A percentile compares a stretch with the other conserved stretches of the same genome.
phyloP scores from a whole-genome alignment of 805 yeast species.

The Candida koratica region DNA sequence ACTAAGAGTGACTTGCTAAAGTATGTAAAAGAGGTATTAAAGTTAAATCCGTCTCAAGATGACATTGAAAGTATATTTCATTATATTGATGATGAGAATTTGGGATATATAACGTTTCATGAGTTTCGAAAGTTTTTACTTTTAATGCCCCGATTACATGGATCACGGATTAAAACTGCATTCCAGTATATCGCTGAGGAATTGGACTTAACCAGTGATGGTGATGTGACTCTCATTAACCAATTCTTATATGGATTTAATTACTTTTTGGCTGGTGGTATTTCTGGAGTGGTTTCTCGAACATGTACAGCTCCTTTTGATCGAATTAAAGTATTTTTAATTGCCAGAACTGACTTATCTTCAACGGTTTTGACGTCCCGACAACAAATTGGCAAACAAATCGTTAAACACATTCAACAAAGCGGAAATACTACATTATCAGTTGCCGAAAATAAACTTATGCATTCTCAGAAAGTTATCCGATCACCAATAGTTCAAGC shows the following conservation, averaged over 20 bases:
- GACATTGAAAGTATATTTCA: constrained; percentile 55
- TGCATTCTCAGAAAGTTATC: constrained; percentile 39
- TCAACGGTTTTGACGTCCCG: constrained; percentile 64
- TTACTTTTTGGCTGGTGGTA: constrained; percentile 89
- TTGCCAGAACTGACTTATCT: constrained; percentile 81
- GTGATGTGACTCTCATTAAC: constrained; percentile 81
- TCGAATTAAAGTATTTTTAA: constrained; percentile 86
- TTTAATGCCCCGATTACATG: constrained; percentile 76
- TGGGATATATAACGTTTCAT: constrained; percentile 72
- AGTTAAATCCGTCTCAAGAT: constrained; percentile 48
- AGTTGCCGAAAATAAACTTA: neutral
- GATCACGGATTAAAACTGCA: constrained; percentile 77
- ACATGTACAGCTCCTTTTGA: constrained; percentile 98
- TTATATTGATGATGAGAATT: constrained; percentile 50
- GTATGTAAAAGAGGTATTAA: constrained; percentile 55
- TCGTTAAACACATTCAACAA: constrained; percentile 19
- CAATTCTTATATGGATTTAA: constrained; percentile 83
- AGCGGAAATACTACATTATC: neutral
- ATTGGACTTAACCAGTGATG: constrained; percentile 78
- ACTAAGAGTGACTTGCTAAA: constrained; percentile 60
- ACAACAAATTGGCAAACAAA: constrained; percentile 35
- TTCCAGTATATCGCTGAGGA: constrained; percentile 77
- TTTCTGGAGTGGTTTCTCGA: constrained; percentile 93
- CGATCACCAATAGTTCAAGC: constrained; percentile 79
- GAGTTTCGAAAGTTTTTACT: constrained; percentile 82